Base-by-base conservation (phyloP, 345 rosid genomes). In the Dovyalis caffra region DNA sequence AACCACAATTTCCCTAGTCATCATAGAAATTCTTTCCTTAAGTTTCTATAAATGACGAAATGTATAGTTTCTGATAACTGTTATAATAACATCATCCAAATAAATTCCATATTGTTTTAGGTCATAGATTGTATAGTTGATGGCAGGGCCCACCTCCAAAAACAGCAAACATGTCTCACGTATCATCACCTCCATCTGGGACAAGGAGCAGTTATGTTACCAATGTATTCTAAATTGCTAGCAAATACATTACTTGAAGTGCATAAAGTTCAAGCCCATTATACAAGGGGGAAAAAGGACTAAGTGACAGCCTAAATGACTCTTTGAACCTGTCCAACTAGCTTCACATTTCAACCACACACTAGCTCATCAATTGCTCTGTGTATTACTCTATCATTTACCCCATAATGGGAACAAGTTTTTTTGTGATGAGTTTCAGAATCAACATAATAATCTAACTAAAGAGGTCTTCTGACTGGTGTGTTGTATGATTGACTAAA, bases 161-260 rank as follows among this genome's bases (percentile, higher is more conserved):
- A 84, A 86, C 89, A 77, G 94, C 95, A 80, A 45, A 87, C 70
- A 83, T 73, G 86, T 90, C 85, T 94, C 97, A 95, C 94, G 98
- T 91, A 84, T 85, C 97, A 91, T 92, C 95, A 80, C 84, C 78
- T 90, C 90, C 97, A 92, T 95, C 96, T 95, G 98, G 92, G 88
- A 90, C 89, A 91, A 91, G 90, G 83, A 93, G 84, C 87, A 91
- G 74, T 80, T 82, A 40, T 18, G 84, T 89, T 78, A 85, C 85
- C 77, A 87, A 58, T 31, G 61, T 76, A 32, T 79, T 64, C 77
- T 74, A 64, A 26, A 69, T 73, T 62, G 51, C 75, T 70, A 20
- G 34, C 31, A 76, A 63, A 81, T 75, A 68, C 58, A 66, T 73
- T 18, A 76, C 43, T 65, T 34, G 14, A 66, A 51, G 76, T 34